Percentiles rank a stretch among this genome's conserved stretches.
phyloP scores from a whole-genome alignment of 495 filamentous ascomycete species.

The Podospora comata region DNA sequence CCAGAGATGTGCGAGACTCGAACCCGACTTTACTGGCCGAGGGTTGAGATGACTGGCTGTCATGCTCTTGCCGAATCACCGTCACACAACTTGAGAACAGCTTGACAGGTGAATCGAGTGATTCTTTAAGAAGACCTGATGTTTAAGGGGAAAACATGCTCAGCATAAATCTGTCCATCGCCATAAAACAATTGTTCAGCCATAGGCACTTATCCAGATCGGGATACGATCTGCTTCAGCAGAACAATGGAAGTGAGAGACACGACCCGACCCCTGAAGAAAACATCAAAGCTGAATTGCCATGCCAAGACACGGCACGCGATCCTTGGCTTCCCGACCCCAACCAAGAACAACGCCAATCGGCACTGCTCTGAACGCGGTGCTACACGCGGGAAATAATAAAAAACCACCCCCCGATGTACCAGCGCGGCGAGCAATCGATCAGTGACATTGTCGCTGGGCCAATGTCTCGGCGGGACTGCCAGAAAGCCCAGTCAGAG shows the following conservation, averaged over 20 bases:
- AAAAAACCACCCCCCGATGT: not conserved
- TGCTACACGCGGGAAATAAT: not conserved
- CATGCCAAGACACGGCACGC: not conserved
- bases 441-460: not conserved
- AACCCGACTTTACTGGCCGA: not conserved
- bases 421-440: not conserved
- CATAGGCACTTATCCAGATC: not conserved
- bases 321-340: not conserved
- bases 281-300: not conserved
- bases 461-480: not conserved
- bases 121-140: not conserved
- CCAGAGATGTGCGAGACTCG: slow-evolving; percentile 1
- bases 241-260: not conserved
- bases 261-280: not conserved
- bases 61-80: not conserved
- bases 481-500: not conserved
- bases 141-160: not conserved
- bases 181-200: not conserved
- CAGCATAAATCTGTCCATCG: not conserved
- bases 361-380: not conserved
- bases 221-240: not conserved
- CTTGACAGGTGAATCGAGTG: not conserved
- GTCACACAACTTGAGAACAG: not conserved
- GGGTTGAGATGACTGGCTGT: not conserved
- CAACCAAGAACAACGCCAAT: not conserved